A percentile compares a stretch with the other conserved stretches of the same genome.
Conservation (phyloP, 208 protist species). For the Leptomonas seymouri region DNA sequence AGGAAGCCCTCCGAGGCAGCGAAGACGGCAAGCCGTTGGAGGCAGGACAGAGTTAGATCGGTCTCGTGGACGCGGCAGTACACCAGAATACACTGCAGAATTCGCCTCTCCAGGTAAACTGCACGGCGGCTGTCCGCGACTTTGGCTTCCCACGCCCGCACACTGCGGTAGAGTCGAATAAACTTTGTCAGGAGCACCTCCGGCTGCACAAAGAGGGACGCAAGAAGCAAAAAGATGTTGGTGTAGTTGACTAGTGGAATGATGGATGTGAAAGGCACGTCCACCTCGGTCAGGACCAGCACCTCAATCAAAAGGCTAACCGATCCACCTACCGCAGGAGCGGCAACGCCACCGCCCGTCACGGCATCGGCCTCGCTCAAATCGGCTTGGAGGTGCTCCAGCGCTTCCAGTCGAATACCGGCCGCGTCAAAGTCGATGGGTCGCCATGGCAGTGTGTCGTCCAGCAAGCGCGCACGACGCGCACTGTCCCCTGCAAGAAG, state of each 20-base stretch:
- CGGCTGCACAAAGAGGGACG: constrained; percentile 61
- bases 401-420: constrained; percentile 45
- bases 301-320: constrained; percentile 65
- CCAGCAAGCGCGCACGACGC: constrained; percentile 43
- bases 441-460: constrained; percentile 73
- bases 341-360: constrained; percentile 2
- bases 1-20: constrained; percentile 37
- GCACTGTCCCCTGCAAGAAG: constrained; percentile 46
- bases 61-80: constrained; percentile 67
- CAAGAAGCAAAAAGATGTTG: constrained; percentile 62
- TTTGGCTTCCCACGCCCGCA: constrained; percentile 32
- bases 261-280: constrained; percentile 52
- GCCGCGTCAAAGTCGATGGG: constrained; percentile 46
- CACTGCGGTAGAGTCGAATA: constrained; percentile 65
- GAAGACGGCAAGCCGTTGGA: constrained; percentile 52
- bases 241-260: constrained; percentile 66
- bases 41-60: constrained; percentile 48
- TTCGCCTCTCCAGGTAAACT: constrained; percentile 50
- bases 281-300: constrained; percentile 56
- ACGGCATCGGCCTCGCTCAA: constrained; percentile 2
- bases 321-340: constrained; percentile 53
- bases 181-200: constrained; percentile 62
- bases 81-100: constrained; percentile 58
- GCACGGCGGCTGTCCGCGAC: constrained; percentile 29
- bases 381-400: constrained; percentile 27